Conservation (phyloP, 2,329 filamentous ascomycete genomes). For the Fusarium tjaetaba region DNA sequence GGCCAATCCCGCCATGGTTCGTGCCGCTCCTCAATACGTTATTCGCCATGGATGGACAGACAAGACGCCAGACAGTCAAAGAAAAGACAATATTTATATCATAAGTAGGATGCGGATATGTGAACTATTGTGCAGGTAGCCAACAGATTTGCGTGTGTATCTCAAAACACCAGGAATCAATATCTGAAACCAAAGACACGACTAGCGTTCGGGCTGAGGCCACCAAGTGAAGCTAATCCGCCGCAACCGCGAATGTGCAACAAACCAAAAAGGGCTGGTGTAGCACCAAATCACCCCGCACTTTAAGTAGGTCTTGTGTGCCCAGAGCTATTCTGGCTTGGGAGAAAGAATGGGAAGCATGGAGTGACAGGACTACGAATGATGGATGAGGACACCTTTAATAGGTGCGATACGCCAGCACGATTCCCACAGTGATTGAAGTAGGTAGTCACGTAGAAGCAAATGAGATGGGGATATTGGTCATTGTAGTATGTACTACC, state of each 20-base stretch:
- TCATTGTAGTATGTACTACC: neutral
- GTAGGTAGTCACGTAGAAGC: neutral
- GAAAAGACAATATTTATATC: conserved; percentile 14
- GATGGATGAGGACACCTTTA: neutral
- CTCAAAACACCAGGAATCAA: neutral
- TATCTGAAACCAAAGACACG: neutral
- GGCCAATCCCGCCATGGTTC: neutral
- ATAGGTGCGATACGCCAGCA: neutral
- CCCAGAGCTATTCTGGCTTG: neutral
- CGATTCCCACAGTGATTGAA: neutral
- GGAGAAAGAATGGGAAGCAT: neutral
- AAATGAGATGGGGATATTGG: neutral
- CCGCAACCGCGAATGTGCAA: conserved; percentile 20
- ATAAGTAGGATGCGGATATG: conserved; percentile 11
- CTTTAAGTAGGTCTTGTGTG: conserved; percentile 5
- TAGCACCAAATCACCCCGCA: conserved; percentile 26
- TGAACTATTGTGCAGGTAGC: conserved; percentile 13
- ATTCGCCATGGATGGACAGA: conserved; percentile 10
- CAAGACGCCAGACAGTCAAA: conserved; percentile 27
- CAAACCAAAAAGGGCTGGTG: conserved; percentile 24
- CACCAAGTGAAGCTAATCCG: conserved; percentile 24
- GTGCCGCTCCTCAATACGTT: neutral
- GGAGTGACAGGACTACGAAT: conserved; percentile 13
- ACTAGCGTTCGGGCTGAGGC: conserved; percentile 14
- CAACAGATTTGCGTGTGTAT: conserved; percentile 11